Base-by-base conservation (phyloP, 257 asterid genomes). In the Nicotiana knightiana region DNA sequence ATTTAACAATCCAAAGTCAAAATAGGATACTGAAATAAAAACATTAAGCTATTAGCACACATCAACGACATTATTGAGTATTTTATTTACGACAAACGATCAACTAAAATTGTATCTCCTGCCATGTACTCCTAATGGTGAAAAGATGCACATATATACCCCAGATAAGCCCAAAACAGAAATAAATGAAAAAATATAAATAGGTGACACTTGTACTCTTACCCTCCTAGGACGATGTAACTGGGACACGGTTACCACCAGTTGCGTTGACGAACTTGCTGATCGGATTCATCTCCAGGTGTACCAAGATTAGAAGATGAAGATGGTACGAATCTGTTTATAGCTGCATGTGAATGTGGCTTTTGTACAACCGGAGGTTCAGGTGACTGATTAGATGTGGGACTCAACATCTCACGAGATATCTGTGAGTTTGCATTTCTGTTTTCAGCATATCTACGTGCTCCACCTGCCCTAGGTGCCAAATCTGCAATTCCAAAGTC, bases 81-180 rank as follows among this genome's bases (percentile, higher is more conserved):
- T 58, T 26, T 75, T 32, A 75, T 61, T 54, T 15, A 15, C 55
- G 62, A 17, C 54, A 32, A 58, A 77, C 53, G 21, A 39, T 91
- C 85, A 91, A 37, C 84, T 90, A 85, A 82, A 87, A 85, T 85
- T 86, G 67, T 88, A 87, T 84, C 91, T 92, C 87, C 92, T 87
- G 26, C 86, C 86, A 71, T 84, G 88, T 84, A 24, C 68, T 59
- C 89, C 93, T 82, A 83, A 81, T 32, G 85, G 85, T 59, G 89
- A 87, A 61, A 33, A 5, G 39, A 35, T 35, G 39, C 39, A 4
- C 39, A 0, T 0, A 35, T 35, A 37, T 8, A 37, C 43, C 5
- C 9, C 46, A 37, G 46, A 37, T 37, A 37, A 37, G 9, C 9
- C 6, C 2, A 1, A 37, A 37, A 37, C 39, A 37, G 1, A 37